These are phyloP conservation scores for Erodium moschatum DNA, from an alignment of 441 rosid genomes.

Conservation along the genomic window DNA sequence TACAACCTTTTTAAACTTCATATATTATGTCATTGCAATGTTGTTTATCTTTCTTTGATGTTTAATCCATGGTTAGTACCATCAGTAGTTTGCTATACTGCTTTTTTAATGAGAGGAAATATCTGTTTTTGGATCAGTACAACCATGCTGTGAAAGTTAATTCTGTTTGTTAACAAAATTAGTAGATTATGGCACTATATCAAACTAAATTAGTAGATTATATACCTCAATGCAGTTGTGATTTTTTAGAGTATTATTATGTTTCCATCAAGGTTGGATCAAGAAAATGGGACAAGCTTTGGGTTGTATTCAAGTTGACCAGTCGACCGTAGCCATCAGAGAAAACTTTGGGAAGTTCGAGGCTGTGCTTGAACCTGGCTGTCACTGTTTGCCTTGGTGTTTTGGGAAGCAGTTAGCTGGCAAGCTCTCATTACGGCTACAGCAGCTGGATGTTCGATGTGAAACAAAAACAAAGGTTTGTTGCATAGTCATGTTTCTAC, in stretches of 20 bases:
- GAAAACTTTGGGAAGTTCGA: conserved; percentile 35
- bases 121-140: no score
- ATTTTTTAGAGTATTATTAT: not conserved
- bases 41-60: no score
- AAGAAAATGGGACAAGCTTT: conserved; percentile 31
- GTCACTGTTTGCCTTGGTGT: conserved; percentile 35
- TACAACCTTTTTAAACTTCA: no score
- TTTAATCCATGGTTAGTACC: no score
- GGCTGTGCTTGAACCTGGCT: conserved; percentile 31
- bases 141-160: no score
- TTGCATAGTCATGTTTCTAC: not conserved
- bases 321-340: conserved; percentile 30
- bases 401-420: conserved; percentile 30
- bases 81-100: no score
- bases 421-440: conserved; percentile 28
- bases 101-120: no score
- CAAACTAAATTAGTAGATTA: no score
- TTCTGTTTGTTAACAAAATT: no score
- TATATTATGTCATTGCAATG: no score
- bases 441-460: conserved; percentile 48
- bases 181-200: no score
- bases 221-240: not conserved
- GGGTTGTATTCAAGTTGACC: conserved; percentile 35
- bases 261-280: not conserved
- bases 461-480: conserved; percentile 39